Base-by-base conservation (phyloP, 176 grass and related monocot species). In the Tuctoria greenei region DNA sequence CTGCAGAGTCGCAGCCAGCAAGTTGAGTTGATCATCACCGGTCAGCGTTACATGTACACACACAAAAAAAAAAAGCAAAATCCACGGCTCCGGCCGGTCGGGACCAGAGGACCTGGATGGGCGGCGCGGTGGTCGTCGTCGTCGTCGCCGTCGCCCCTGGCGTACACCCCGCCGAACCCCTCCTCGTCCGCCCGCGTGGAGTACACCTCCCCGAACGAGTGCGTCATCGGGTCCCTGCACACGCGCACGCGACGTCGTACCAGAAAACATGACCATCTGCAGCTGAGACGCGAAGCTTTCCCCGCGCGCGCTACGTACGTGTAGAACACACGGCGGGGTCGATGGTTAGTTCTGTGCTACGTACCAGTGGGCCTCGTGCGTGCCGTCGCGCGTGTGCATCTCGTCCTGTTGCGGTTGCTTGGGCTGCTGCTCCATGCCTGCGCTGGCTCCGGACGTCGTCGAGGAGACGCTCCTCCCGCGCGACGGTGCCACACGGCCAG, bases 141-240 rank as follows among this genome's bases (percentile, higher is more conserved):
- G 70, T 89, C 52, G 39, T 85, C 31, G 31, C 31, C 31, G 31
- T 3, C 31, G 1, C 31, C 59, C 39, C 40, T 0, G 0, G 81
- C 71, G 27, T 97, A 97, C 5, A 93, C 38, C 0, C 88, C 79
- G 14, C 94, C 94, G 39, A 97, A 97, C 0, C 94, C 91, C 47
- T 93, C 94, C 46, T 91, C 88, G 0, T 93, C 94, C 1, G 69
- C 83, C 24, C 91, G 82, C 39, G 94, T 97, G 26, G 78, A 35
- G 61, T 97, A 97, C 2, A 71, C 94, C 38, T 81, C 94, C 50
- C 94, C 94, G 7, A 89, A 97, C 13, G 94, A 89, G 62, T 91
- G 70, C 6, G 9, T 57, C 86, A 93, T 97, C 81, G 72, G 62
- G 79, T 89, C 84, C 64, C 88, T 93, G 45, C 62, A 4, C 27